Base-by-base conservation (phyloP, 495 filamentous ascomycete genomes). In the Chaetomidium leptoderma region DNA sequence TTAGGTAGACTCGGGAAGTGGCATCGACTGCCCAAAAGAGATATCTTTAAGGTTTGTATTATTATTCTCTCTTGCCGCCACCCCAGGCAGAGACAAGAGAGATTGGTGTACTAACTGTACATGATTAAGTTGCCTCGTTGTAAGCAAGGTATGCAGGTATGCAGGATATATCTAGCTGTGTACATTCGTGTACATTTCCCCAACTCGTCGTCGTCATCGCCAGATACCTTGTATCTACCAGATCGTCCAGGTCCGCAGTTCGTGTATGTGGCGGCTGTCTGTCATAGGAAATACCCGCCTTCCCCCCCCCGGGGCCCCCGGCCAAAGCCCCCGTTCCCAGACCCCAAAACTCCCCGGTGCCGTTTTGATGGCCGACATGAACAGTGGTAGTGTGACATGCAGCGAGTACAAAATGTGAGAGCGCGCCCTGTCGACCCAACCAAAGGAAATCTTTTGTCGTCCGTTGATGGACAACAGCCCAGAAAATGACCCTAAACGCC, bases 201-300 rank as follows among this genome's bases (percentile, higher is more conserved):
- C 52, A 44, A 44, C 29, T 53, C 29, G 27, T 30, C 29, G n/a
- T 50, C 17, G 19, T 44, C 35, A 40, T 48, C 32, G 30, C 32
- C 54, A 27, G 21, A 39, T 47, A 2, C 27, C 39, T 21, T 30
- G 40, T 19, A 47, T 57, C 58, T 50, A 55, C 58, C 62, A 48
- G 44, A 26, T 37, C 53, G 37, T 55, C 32, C 49, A n/a, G 53
- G 48, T 27, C 43, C 48, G 21, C 42, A 53, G 32, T 52, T 55
- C 60, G 59, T 65, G 53, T 65, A 50, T 55, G 63, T 54, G 51
- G 59, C 61, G 53, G 47, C 55, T n/a, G n/a, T n/a, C 57, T 47
- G 33, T 43, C 49, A 33, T 52, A 2, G 40, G 46, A 45, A 48
- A 50, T 40, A 17, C 40, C 40, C 36, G 21, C 19, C n/a, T 21